Base-by-base conservation (phyloP, 2,329 filamentous ascomycete species). In the Monilinia fructigena region DNA sequence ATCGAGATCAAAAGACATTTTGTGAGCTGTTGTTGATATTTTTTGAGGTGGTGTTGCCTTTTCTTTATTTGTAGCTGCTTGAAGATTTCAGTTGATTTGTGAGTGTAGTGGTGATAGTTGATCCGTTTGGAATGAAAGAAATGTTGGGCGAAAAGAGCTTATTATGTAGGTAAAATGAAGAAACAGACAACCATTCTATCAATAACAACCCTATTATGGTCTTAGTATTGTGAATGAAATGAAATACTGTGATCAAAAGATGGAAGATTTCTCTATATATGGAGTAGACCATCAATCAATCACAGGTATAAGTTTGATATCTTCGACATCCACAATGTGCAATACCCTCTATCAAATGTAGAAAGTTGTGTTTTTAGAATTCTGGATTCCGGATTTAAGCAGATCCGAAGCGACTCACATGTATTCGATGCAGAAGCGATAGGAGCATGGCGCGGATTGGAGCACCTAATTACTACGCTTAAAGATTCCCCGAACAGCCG, bases 101-200 rank as follows among this genome's bases (percentile, higher is more conserved):
- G 31, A 16, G 12, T 42, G 2, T 31, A 16, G 10, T 31, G 11
- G 16, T 31, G 5, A 28, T 35, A 20, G 52, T 48, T 35, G 28
- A 23, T 48, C 12, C 12, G 14, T 11, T 18, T 38, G 14, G 8
- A 23, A 26, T 3, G 20, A 31, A 5, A 10, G 16, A 23, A 35
- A 50, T 3, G n/a, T 2, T 55, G 4, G 20, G 28, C 1, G 1
- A 1, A n/a, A 14, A 48, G 7, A 3, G 20, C 0, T 18, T 7
- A 31, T 60, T 50, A 48, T 38, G 48, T 60, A 16, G 23, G 12
- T 5, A 1, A 1, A 1, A 35, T 4, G 7, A 1, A 47, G 0
- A 23, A 20, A 11, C 5, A 4, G 4, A 10, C 2, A 0, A 4
- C 12, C 0, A 23, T 18, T 35, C 10, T 7, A 48, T 48, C 48